phyloP scores from a whole-genome alignment of 2,329 filamentous ascomycete species.

The Hypoxylon sp. region DNA sequence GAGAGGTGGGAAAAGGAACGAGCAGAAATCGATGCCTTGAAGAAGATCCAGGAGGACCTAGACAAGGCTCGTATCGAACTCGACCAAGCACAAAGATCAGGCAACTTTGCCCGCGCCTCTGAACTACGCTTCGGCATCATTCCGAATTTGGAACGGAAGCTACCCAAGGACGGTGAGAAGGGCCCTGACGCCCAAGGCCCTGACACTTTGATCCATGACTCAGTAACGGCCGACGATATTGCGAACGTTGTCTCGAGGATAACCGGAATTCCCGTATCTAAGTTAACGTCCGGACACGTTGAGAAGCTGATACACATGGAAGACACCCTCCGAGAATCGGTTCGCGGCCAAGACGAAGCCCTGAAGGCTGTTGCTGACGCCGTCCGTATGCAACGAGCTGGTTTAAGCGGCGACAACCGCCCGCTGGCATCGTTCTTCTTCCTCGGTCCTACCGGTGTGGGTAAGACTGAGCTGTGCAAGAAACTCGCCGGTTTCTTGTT shows the following conservation, averaged over 20 bases:
- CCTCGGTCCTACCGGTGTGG: constrained; percentile 94
- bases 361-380: constrained; percentile 92
- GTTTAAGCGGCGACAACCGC: constrained; percentile 90
- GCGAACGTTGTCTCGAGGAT: constrained; percentile 90
- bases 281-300: constrained; percentile 92
- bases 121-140: constrained; percentile 92
- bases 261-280: constrained; percentile 93
- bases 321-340: constrained; percentile 83
- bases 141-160: constrained; percentile 81
- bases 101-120: constrained; percentile 91
- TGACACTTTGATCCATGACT: constrained; percentile 86
- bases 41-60: constrained; percentile 88
- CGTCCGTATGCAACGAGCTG: constrained; percentile 92
- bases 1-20: constrained; percentile 93
- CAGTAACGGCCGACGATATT: constrained; percentile 96
- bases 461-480: constrained; percentile 98
- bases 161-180: constrained; percentile 80
- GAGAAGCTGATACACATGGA: constrained; percentile 98
- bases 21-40: constrained; percentile 86
- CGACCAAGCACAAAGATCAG: constrained; percentile 87
- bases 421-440: constrained; percentile 98
- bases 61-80: constrained; percentile 88
- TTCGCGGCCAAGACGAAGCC: constrained; percentile 95
- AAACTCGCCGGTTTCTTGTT: constrained; percentile 95
- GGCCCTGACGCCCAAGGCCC: constrained; percentile 52